Evolutionary conservation across 23 red algal genomes (phyloP).

Genomic region (Rhodosorus marinus): DNA sequence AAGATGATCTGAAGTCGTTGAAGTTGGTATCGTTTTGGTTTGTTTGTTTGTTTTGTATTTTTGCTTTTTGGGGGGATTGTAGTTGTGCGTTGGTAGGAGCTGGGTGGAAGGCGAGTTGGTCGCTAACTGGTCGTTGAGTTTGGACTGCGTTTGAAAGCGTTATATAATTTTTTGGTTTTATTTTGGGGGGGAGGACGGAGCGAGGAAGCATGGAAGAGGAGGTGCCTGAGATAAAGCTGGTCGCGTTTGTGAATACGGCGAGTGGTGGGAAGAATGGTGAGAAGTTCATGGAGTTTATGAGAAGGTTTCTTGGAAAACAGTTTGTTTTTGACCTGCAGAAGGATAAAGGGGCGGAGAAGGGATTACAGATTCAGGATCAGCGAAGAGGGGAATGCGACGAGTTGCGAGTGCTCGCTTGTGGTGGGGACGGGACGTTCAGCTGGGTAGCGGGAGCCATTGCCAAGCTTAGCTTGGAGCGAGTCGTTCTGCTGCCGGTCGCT

Average conservation of each 20-base stretch:
- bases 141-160: no score
- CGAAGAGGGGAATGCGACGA: background rate
- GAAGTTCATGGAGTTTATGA: slow-evolving; percentile 22
- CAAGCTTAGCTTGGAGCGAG: slow-evolving; percentile 14
- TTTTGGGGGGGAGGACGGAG: no score
- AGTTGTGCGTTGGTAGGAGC: no score
- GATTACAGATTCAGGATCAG: background rate
- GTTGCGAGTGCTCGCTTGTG: slow-evolving; percentile 23
- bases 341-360: slow-evolving; percentile 31
- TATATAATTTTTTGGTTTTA: no score
- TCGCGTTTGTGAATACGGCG: slow-evolving; percentile 66
- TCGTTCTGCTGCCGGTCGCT: slow-evolving; percentile 44
- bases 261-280: slow-evolving; percentile 45
- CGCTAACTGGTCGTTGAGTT: no score
- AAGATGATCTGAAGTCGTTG: no score
- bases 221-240: no score
- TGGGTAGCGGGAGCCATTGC: slow-evolving; percentile 45
- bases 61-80: no score
- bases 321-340: slow-evolving; percentile 55
- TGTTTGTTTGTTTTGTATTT: no score
- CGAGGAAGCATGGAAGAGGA: no score
- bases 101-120: no score
- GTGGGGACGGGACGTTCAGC: slow-evolving; percentile 90
- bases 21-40: no score
- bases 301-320: slow-evolving; percentile 29